A percentile compares a stretch with the other conserved stretches of the same genome.
These are phyloP conservation scores for Calonectria naviculata DNA, from an alignment of 2,329 filamentous ascomycete species.

Conservation along the genomic window DNA sequence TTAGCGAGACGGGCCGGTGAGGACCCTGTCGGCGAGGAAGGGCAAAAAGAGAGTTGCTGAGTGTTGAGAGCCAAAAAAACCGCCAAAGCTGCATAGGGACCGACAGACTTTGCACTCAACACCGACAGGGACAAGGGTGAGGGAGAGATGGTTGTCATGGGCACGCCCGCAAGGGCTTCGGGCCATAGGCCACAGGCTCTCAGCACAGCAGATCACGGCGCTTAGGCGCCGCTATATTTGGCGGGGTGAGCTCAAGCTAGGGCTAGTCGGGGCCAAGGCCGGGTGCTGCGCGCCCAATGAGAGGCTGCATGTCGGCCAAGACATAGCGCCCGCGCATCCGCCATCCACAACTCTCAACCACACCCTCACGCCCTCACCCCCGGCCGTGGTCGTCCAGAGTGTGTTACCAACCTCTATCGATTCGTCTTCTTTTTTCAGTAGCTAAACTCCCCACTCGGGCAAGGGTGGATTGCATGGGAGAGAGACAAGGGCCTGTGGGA, in stretches of 20 bases:
- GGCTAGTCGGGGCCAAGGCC: conserved; percentile 24
- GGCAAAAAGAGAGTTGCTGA: not conserved
- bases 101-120: conserved; percentile 7
- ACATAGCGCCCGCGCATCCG: conserved; percentile 7
- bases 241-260: conserved; percentile 32
- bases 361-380: not conserved
- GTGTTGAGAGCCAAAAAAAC: conserved; percentile 9
- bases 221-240: conserved; percentile 43
- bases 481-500: not conserved
- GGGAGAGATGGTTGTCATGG: not conserved
- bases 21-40: conserved; percentile 10
- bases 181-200: not conserved
- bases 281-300: conserved; percentile 9
- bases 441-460: conserved; percentile 16
- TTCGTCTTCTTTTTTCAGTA: conserved; percentile 30
- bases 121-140: not conserved
- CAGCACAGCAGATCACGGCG: conserved; percentile 25
- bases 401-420: conserved; percentile 2
- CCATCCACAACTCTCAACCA: conserved; percentile 10
- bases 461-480: not conserved
- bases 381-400: not conserved
- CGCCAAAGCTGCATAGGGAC: conserved; percentile 3
- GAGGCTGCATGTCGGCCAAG: conserved; percentile 7
- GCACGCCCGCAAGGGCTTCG: conserved; percentile 5
- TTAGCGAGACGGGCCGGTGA: conserved; percentile 12